A percentile compares a stretch with the other conserved stretches of the same genome.
Evolutionary conservation across 1,284 basidiomycete species (phyloP).

Genomic region (Boletus sp.): DNA sequence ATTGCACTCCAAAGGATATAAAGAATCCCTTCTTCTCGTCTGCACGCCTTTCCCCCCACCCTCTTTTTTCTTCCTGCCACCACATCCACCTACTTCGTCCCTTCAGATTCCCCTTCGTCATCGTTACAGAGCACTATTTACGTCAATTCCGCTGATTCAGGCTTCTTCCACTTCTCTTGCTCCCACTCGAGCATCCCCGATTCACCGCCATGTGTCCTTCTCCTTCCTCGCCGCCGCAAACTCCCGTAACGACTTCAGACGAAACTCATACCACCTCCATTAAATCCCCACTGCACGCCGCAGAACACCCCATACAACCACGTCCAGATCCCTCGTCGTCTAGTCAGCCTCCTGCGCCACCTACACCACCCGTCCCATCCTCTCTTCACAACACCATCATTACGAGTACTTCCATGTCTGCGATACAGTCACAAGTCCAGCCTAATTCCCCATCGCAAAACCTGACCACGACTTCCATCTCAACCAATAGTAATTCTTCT

Average conservation of each 20-base stretch:
- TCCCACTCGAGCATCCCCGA: slow-evolving; percentile 19
- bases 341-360: slow-evolving; percentile 21
- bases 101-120: slow-evolving; percentile 10
- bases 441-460: slow-evolving; percentile 23
- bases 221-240: slow-evolving; percentile 23
- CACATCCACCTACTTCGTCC: slow-evolving; percentile 21
- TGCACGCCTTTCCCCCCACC: slow-evolving; percentile 8
- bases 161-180: slow-evolving; percentile 12
- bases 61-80: slow-evolving; percentile 6
- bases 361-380: slow-evolving; percentile 13
- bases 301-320: slow-evolving; percentile 4
- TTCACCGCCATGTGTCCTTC: slow-evolving; percentile 26
- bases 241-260: slow-evolving; percentile 22
- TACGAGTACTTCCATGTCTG: slow-evolving; percentile 16
- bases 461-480: slow-evolving; percentile 12
- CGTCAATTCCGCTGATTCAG: slow-evolving; percentile 19
- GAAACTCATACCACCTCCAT: slow-evolving; percentile 10
- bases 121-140: slow-evolving; percentile 21
- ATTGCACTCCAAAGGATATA: slow-evolving; percentile 24
- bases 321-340: slow-evolving; percentile 13
- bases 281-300: slow-evolving; percentile 10
- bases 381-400: slow-evolving; percentile 5
- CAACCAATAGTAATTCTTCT: slow-evolving; percentile 16
- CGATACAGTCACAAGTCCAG: slow-evolving; percentile 17
- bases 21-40: slow-evolving; percentile 14